Base-by-base conservation (phyloP, 140 eudicot genomes). In the Ambrosia hybrid region DNA sequence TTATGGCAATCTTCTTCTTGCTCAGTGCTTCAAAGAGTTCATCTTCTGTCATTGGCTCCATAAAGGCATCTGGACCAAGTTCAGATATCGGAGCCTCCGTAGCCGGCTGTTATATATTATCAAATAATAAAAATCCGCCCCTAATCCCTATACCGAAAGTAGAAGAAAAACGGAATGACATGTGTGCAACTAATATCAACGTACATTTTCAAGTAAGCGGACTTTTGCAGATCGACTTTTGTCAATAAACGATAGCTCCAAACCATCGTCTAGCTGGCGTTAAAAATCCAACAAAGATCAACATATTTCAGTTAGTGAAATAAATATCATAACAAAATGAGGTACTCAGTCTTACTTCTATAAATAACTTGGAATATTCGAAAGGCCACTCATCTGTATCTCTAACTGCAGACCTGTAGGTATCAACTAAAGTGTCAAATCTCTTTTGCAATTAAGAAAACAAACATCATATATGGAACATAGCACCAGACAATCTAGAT, bases 311-410 rank as follows among this genome's bases (percentile, higher is more conserved):
- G 9, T 17, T 39, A 38, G 66, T 43, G 30, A 13, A 26, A 16
- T 5, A 8, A 59, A 38, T 34, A 38, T 38, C 39, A 17, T 17
- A 41, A 34, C 0, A 41, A 6, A 12, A 62, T 15, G 34, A 43
- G 70, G 13, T 6, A 60, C 6, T 46, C 10, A 17, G n/a, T 36
- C 96, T 88, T 87, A 93, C 99, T 81, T 93, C 94, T 70, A 94
- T 79, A 68, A 94, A 94, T 67, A 94, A 72, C 85, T 88, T 94
- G 80, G 97, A 88, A 81, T 82, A 94, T 81, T 94, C 90, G 60
- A 97, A 94, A 65, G 99, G 99, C 99, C 99, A 94, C 78, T 94
- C 97, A 79, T 93, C 96, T 4, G 88, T 75, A 26, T 94, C 99
- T 0, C 74, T 90, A 14, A 94, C 99, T 9, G 97, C 96, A 75